phyloP scores from a whole-genome alignment of 306 rosid genomes.

The Prosopis cineraria region DNA sequence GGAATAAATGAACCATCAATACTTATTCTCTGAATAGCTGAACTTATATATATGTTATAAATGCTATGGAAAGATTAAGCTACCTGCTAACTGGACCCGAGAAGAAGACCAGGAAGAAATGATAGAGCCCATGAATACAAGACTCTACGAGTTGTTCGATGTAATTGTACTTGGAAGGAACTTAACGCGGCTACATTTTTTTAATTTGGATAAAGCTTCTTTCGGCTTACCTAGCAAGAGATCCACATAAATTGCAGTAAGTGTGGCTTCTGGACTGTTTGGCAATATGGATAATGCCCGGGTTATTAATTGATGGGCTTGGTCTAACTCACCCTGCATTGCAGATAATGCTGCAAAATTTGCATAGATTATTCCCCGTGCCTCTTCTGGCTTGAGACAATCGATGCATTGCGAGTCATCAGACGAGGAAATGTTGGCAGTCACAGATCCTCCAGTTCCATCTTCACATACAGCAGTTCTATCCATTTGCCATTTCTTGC shows the following conservation, averaged over 20 bases:
- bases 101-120: constrained; percentile 45
- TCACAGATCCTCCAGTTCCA: constrained; percentile 53
- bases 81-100: constrained; percentile 67
- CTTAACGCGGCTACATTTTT: constrained; percentile 68
- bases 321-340: constrained; percentile 79
- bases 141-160: constrained; percentile 67
- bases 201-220: constrained; percentile 81
- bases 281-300: constrained; percentile 76
- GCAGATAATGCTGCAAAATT: constrained; percentile 84
- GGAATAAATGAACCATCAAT: constrained; percentile 46
- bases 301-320: constrained; percentile 55
- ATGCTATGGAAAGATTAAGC: constrained; percentile 74
- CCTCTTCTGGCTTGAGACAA: constrained; percentile 92
- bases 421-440: constrained; percentile 49
- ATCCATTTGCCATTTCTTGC: constrained; percentile 63
- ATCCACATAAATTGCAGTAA: constrained; percentile 85
- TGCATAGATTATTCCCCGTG: constrained; percentile 66
- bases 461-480: constrained; percentile 72
- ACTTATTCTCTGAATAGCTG: constrained; percentile 73
- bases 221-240: constrained; percentile 74
- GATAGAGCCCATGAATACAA: constrained; percentile 50
- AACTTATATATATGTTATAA: constrained; percentile 86
- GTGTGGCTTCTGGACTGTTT: constrained; percentile 73
- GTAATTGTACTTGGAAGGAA: constrained; percentile 67
- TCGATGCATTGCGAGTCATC: constrained; percentile 46